Percentiles rank a stretch among this genome's conserved stretches.
phyloP scores from a whole-genome alignment of 2,329 filamentous ascomycete species.

The Sclerotiophoma versabilis region DNA sequence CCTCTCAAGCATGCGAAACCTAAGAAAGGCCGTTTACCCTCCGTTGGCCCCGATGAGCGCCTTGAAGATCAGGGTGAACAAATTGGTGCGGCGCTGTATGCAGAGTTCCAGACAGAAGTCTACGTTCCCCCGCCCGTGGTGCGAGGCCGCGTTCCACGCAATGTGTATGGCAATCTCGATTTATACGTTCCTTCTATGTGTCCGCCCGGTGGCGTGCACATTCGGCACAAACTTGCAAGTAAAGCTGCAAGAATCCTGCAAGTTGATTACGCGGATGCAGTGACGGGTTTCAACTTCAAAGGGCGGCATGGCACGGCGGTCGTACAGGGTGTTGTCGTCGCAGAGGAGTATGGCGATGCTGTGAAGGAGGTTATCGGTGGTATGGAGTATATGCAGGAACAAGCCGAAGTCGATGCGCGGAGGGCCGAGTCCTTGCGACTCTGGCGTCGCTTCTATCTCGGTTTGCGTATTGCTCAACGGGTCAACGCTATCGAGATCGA shows the following conservation, averaged over 20 bases:
- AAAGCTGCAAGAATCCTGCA: conserved; percentile 77
- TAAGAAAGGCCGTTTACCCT: conserved; percentile 38
- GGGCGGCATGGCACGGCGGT: conserved; percentile 87
- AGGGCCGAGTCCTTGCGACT: conserved; percentile 59
- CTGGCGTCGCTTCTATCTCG: conserved; percentile 68
- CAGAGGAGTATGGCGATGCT: conserved; percentile 73
- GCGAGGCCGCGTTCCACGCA: conserved; percentile 71
- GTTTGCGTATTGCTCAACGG: conserved; percentile 73
- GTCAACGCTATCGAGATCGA: conserved; percentile 64
- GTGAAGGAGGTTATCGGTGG: conserved; percentile 73
- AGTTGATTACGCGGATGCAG: conserved; percentile 86
- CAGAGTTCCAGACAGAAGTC: conserved; percentile 67
- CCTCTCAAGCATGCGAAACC: conserved; percentile 73
- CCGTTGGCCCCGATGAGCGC: conserved; percentile 41
- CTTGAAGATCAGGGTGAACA: conserved; percentile 49
- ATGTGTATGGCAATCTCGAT: conserved; percentile 69
- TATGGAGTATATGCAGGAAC: conserved; percentile 69
- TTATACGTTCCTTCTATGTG: conserved; percentile 70
- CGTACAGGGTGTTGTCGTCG: conserved; percentile 78
- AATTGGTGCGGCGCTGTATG: conserved; percentile 63
- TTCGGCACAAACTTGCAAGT: conserved; percentile 65
- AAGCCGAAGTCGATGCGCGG: conserved; percentile 66
- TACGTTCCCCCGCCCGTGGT: conserved; percentile 81
- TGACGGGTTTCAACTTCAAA: conserved; percentile 89
- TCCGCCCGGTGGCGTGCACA: conserved; percentile 65